Base-by-base conservation (phyloP, 2,329 filamentous ascomycete species). In the Neoascochyta sp. region DNA sequence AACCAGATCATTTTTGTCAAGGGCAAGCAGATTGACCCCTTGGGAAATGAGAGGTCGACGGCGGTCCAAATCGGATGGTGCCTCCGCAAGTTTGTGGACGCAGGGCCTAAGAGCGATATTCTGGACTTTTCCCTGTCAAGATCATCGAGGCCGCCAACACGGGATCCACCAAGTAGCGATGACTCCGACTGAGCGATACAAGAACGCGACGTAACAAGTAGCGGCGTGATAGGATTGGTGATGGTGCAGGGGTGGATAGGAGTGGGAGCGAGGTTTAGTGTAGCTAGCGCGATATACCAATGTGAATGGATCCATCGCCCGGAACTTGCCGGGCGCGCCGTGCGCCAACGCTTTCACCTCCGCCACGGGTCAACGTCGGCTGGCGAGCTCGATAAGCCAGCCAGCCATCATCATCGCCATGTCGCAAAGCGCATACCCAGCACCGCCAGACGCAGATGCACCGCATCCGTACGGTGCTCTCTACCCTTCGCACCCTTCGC, bases 1-100 rank as follows among this genome's bases (percentile, higher is more conserved):
- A 69, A 68, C 36, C 66, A 69, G 36, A 59, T 69, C 36, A 63
- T 70, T 27, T 71, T 65, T 41, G 60, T 69, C 16, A 66, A 67
- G 32, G 67, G 66, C 6, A 62, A 57, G 5, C 62, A 64, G 23
- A 39, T 59, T 1, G 63, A 68, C 25, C 64, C 67, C 1, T 52
- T 70, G 5, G 67, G 67, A 16, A 57, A 54, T 21, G 58, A 59
- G 27, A 56, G 52, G 24, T 52, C 60, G 2, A 59, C 64, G 19
- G 67, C 68, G 0, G 59, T 68, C 9, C 64, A 67, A 17, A 60
- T 71, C 8, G 62, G 64, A 5, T 70, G 68, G 65, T 67, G 63
- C 34, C 29, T 68, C 35, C 47, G 68, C 20, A 67, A 69, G 29
- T 72, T 57, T 32, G 52, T 71, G 3, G 68, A 71, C 39, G 57